phyloP scores from a whole-genome alignment of 108 stramenopile species.

The Fragilariopsis cylindrus region DNA sequence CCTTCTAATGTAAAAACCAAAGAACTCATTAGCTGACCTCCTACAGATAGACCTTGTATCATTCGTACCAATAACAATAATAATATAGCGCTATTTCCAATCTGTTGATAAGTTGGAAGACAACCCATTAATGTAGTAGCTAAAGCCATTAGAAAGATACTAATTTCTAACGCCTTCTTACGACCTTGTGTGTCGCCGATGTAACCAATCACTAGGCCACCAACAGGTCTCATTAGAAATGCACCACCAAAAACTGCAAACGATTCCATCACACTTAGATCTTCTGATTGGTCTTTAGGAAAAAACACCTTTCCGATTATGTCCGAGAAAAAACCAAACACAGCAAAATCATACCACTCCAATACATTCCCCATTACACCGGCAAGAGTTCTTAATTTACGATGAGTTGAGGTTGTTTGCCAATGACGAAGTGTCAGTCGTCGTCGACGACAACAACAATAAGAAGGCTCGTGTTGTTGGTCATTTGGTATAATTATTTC shows the following conservation, averaged over 20 bases:
- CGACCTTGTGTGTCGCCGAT: constrained; percentile 76
- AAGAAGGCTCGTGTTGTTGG: too few relatives aligned
- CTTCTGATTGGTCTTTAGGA: constrained; percentile 48
- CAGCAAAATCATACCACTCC: constrained; percentile 51
- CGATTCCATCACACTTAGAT: constrained; percentile 36
- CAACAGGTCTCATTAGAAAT: constrained; percentile 74
- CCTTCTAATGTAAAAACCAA: constrained; percentile 76
- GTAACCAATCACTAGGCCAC: constrained; percentile 74
- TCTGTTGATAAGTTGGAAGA: constrained; percentile 73
- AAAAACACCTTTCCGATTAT: constrained; percentile 74
- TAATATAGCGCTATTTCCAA: constrained; percentile 55
- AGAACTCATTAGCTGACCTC: constrained; percentile 76
- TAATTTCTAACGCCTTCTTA: constrained; percentile 60
- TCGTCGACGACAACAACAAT: too few relatives aligned
- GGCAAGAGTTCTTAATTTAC: constrained; percentile 13
- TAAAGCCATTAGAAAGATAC: constrained; percentile 77
- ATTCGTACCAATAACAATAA: constrained; percentile 61
- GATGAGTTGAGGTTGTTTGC: constrained; percentile 3
- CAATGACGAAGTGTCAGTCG: neutral
- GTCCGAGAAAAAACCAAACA: constrained; percentile 77
- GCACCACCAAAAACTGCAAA: constrained; percentile 86
- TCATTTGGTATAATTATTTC: too few relatives aligned
- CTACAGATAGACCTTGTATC: constrained; percentile 79
- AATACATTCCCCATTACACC: constrained; percentile 30
- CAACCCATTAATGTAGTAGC: constrained; percentile 79